Percentiles rank a stretch among this genome's conserved stretches.
Evolutionary conservation across 768 basidiomycete genomes (phyloP).

Genomic region (Rhodosporidiobolus sp.): DNA sequence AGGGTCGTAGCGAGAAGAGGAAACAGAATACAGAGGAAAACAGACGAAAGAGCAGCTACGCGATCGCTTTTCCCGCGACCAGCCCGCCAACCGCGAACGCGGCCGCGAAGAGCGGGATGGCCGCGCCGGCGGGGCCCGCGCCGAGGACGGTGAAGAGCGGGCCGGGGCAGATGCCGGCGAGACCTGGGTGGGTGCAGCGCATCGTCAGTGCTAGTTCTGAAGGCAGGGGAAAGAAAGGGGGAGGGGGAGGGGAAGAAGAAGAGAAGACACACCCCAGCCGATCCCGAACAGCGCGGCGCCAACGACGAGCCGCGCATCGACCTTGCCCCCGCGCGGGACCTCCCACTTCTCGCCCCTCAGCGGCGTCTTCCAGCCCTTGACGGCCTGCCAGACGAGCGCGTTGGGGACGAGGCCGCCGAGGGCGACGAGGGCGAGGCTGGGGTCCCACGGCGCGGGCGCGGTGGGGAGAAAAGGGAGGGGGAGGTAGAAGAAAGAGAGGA

Average conservation of each 20-base stretch:
- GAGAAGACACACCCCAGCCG: constrained; percentile 43
- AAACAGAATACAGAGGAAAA: too few species aligned
- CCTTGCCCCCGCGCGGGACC: constrained; percentile 41
- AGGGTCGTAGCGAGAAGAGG: too few species aligned
- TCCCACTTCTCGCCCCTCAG: constrained; percentile 14
- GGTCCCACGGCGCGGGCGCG: constrained; percentile 46
- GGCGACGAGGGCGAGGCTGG: constrained; percentile 49
- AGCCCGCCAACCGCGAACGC: constrained; percentile 4
- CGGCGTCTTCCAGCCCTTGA: constrained; percentile 10
- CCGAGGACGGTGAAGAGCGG: constrained; percentile 45
- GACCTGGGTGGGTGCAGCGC: not conserved
- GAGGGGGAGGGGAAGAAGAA: not conserved
- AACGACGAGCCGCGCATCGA: constrained; percentile 42
- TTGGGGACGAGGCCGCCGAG: constrained; percentile 48
- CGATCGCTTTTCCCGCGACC: not conserved
- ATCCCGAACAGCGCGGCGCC: constrained; percentile 48
- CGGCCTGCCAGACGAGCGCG: constrained; percentile 41
- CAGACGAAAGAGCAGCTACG: not conserved
- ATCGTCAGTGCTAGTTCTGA: not conserved
- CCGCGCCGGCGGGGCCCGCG: not conserved
- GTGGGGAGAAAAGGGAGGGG: constrained; percentile 14
- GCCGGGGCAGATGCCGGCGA: constrained; percentile 49
- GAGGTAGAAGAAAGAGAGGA: constrained; percentile 47
- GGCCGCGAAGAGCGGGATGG: not conserved
- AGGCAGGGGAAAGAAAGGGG: not conserved